phyloP scores from a whole-genome alignment of 345 rosid genomes.

The Carallia pectinifolia region DNA sequence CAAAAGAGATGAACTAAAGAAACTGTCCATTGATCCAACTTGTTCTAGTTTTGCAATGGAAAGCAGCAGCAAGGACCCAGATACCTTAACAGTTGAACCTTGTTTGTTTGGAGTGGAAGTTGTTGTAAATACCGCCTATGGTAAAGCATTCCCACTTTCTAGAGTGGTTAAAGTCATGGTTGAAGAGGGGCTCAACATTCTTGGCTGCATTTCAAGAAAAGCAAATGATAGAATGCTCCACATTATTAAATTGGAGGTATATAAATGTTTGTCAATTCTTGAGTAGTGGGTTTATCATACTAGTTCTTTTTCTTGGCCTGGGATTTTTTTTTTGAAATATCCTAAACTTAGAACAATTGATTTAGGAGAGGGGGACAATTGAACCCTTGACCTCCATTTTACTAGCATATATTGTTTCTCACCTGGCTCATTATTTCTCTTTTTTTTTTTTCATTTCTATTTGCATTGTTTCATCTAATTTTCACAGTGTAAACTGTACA shows the following conservation, averaged over 20 bases:
- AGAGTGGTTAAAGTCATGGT: constrained; percentile 24
- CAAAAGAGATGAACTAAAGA: constrained; percentile 39
- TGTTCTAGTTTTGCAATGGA: constrained; percentile 4
- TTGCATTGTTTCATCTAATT: neutral
- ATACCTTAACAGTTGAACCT: constrained; percentile 22
- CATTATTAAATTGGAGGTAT: constrained; percentile 39
- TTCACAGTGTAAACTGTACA: neutral
- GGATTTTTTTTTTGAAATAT: no score
- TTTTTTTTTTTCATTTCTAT: neutral
- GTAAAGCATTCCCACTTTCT: constrained; percentile 33
- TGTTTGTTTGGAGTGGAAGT: constrained; percentile 40
- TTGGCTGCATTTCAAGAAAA: constrained; percentile 34
- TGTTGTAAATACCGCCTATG: constrained; percentile 19
- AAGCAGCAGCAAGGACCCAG: constrained; percentile 11
- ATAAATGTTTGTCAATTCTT: neutral
- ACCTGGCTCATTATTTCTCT: neutral
- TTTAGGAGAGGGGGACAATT: no score
- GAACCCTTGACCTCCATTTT: no score
- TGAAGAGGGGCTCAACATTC: constrained; percentile 31
- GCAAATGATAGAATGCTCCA: constrained; percentile 34
- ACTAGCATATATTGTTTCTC: neutral
- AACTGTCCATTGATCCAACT: neutral
- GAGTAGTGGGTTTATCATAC: neutral
- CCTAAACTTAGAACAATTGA: no score
- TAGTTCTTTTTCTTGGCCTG: no score